Evolutionary conservation across 2,329 filamentous ascomycete genomes (phyloP), one percentile per base, ranked within the genome.

Genomic region (Coleophoma cylindrospora): DNA sequence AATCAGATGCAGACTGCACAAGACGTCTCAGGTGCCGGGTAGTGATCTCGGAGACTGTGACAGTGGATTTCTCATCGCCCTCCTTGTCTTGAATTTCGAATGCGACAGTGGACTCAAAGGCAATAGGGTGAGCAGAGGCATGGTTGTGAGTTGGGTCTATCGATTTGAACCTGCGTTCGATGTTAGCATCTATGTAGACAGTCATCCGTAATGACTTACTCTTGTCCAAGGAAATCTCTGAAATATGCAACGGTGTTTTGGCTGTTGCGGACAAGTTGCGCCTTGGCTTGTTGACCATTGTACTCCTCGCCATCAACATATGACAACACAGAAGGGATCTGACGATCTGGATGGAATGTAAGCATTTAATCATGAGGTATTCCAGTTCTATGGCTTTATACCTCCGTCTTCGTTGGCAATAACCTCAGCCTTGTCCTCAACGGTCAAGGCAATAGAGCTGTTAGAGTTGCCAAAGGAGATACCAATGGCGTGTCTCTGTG

Each of bases 391-490:
- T 27, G 27, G 27, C 27, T 27, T 27, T 83, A 66, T 69, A 91
- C 89, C 89, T 78, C 94, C 94, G 67, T 97, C 94, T 76, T 97
- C 94, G 74, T 99, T 97, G 66, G 94, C 94, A 74, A 99, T 97
- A 57, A 99, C 92, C 70, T 96, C 90, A 57, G 91, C 86, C 77
- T 95, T 95, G 72, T 95, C 92, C 66, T 97, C 92, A 55, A 86
- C 81, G 68, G 91, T 95, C 69, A 85, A 91, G 63, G 92, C 92
- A 73, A 99, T 96, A 54, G 91, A 96, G 75, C 90, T 95, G 84
- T 96, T 95, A 55, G 91, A 91, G 77, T 97, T 99, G 74, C 94
- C 94, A 77, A 97, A 96, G 60, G 91, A 88, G 68, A 99, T 91
- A 69, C 94, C 94, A 73, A 99, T 97, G 68, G 87, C 89, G 64